Evolutionary conservation across 768 basidiomycete genomes (phyloP).

Genomic region (Leccinum rimulosum): DNA sequence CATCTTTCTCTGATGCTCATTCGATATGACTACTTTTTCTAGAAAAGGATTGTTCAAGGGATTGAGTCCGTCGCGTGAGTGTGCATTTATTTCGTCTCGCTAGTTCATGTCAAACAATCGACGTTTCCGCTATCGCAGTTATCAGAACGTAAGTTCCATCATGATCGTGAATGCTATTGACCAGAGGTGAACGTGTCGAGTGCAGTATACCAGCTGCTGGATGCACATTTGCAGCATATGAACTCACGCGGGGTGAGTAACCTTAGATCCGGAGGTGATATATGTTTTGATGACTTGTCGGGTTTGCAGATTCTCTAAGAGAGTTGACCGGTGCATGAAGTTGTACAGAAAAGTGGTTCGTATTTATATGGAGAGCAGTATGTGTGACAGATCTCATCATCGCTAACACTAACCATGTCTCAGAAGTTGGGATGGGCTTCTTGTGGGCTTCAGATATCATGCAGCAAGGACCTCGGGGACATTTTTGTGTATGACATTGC

Average conservation of each 20-base stretch:
- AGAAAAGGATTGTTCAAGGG: conserved; percentile 69
- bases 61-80: conserved; percentile 70
- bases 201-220: conserved; percentile 86
- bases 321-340: conserved; percentile 25
- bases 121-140: conserved; percentile 36
- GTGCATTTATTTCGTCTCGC: not conserved
- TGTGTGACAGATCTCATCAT: not conserved
- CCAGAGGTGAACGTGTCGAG: not conserved
- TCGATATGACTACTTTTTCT: not conserved
- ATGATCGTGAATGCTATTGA: not conserved
- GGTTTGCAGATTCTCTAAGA: conserved; percentile 19
- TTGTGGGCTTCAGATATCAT: not conserved
- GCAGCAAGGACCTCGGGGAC: not conserved
- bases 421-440: not conserved
- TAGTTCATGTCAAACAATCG: not conserved
- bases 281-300: not conserved
- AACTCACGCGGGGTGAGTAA: conserved; percentile 67
- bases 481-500: not conserved
- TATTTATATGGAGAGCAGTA: not conserved
- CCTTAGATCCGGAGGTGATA: not conserved
- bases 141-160: conserved; percentile 50
- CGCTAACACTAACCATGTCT: not conserved
- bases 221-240: conserved; percentile 87
- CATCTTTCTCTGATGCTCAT: not conserved
- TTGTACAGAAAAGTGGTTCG: not conserved